These are phyloP conservation scores for Extremus antarcticus DNA, from an alignment of 495 filamentous ascomycete genomes.

Conservation along the genomic window DNA sequence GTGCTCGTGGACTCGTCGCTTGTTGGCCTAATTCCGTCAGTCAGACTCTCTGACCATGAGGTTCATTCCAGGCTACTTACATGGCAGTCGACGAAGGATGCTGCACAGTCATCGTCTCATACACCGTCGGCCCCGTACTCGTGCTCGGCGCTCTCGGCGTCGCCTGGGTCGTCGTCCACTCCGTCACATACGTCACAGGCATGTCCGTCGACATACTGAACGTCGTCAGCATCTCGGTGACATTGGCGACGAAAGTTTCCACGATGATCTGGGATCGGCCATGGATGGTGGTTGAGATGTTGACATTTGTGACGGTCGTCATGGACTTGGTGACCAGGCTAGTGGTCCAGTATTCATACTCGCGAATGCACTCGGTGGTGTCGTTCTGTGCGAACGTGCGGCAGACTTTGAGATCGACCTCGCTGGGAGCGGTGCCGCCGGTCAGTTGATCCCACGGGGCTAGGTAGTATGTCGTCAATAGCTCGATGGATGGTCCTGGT, in stretches of 20 bases:
- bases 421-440: slow-evolving; percentile 17
- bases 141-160: slow-evolving; percentile 1
- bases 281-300: slow-evolving; percentile 25
- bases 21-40: background rate
- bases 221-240: slow-evolving; percentile 25
- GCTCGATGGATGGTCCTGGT: slow-evolving; percentile 21
- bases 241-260: slow-evolving; percentile 22
- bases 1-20: background rate
- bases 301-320: slow-evolving; percentile 15
- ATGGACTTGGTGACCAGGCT: slow-evolving; percentile 21
- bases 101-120: slow-evolving; percentile 10
- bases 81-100: background rate
- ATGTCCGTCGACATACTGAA: slow-evolving; percentile 22
- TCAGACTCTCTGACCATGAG: background rate
- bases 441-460: slow-evolving; percentile 29
- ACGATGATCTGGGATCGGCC: slow-evolving; percentile 24
- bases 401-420: slow-evolving; percentile 26
- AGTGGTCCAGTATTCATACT: slow-evolving; percentile 25
- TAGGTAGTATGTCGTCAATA: slow-evolving; percentile 26
- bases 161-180: slow-evolving; percentile 1
- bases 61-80: background rate
- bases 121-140: slow-evolving; percentile 9
- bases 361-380: slow-evolving; percentile 22
- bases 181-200: slow-evolving; percentile 12
- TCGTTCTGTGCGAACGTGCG: slow-evolving; percentile 13